Base-by-base conservation (phyloP, 768 basidiomycete genomes). In the Mycena amicta region DNA sequence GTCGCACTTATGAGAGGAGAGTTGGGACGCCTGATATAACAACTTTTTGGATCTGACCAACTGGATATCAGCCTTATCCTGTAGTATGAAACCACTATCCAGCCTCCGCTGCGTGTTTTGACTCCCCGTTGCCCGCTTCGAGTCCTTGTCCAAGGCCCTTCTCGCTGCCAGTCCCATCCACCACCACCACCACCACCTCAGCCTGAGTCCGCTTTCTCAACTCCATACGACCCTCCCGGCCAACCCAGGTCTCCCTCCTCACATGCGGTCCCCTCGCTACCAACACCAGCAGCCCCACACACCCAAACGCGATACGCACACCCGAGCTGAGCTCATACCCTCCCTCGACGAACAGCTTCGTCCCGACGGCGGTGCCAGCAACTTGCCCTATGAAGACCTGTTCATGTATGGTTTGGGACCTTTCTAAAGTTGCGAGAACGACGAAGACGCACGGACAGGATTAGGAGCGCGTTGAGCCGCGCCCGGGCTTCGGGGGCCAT, bases 381-480 rank as follows among this genome's bases (percentile, higher is more conserved):
- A 86, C 82, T 71, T 86, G 83, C 0, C 86, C 86, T 28, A 61
- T 52, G 30, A 61, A 61, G 11, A 60, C 56, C 59, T 60, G 59
- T 46, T 39, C 6, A 33, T 33, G 5, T 16, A 30, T 50, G 28
- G 25, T 18, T 46, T 18, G 39, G 4, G 4, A 22, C 16, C 25
- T 18, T 6, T 5, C 3, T 1, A 3, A 2, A 27, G 6, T 4
- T 12, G 29, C 22, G 1, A 22, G 15, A 3, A n/a, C 13, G 23
- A 16, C 1, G 30, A 23, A 33, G 5, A 56, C 66, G 1, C 51
- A 67, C 64, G 2, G 64, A 60, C 18, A 68, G 54, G 43, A 88
- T 74, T 46, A 81, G 72, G 47, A 85, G 77, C 3, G 86, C 85
- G 55, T 87, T 87, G 26, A 88, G 59, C 46, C 86, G 85, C 73